Evolutionary conservation across 352 stramenopile genomes (phyloP).

Genomic region (Phytopythium cucurbitacearum): DNA sequence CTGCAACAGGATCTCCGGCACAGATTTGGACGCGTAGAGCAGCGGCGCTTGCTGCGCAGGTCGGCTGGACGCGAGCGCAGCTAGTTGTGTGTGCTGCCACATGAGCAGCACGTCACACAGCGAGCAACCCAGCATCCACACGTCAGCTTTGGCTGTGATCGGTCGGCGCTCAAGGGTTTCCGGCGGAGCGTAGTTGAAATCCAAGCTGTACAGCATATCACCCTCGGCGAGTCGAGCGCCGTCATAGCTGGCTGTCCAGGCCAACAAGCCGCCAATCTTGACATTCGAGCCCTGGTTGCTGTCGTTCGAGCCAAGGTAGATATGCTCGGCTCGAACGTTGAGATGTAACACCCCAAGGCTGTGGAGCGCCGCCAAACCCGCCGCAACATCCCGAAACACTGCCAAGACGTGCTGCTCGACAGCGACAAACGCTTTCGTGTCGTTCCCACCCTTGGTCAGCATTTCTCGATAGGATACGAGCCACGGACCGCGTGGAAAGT

Average conservation of each 20-base stretch:
- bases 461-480: constrained; percentile 22
- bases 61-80: constrained; percentile 6
- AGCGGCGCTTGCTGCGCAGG: constrained; percentile 4
- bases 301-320: constrained; percentile 26
- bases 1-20: constrained; percentile 38
- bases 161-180: constrained; percentile 24
- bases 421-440: constrained; percentile 7
- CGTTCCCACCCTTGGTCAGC: not conserved
- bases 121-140: constrained; percentile 62
- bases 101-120: constrained; percentile 51
- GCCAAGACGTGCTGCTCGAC: constrained; percentile 28
- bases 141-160: constrained; percentile 44
- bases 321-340: constrained; percentile 46
- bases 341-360: constrained; percentile 46
- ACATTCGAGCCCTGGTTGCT: constrained; percentile 10
- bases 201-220: constrained; percentile 34
- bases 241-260: constrained; percentile 40
- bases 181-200: constrained; percentile 33
- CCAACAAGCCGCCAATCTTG: constrained; percentile 34
- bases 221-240: constrained; percentile 15
- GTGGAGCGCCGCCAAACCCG: constrained; percentile 49
- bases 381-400: constrained; percentile 45
- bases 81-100: constrained; percentile 42
- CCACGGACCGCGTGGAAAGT: constrained; percentile 38
- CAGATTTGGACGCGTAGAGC: constrained; percentile 33